phyloP scores from a whole-genome alignment of 495 filamentous ascomycete species.

The Neurospora pannonica region DNA sequence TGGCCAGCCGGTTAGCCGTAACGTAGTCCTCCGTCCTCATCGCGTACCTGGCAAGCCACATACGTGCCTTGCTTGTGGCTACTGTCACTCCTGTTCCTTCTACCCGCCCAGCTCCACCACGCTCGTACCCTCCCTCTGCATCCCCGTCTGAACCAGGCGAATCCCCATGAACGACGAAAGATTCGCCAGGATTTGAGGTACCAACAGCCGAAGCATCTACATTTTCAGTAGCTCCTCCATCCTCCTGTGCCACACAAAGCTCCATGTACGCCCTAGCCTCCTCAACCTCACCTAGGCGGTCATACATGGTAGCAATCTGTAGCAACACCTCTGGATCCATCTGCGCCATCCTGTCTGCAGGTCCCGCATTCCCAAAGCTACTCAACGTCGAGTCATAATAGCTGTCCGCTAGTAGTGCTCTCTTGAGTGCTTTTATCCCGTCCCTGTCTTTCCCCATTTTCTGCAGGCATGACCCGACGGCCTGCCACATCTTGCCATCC shows the following conservation, averaged over 20 bases:
- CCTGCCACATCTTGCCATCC: conserved; percentile 98
- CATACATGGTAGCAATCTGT: conserved; percentile 84
- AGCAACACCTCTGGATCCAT: conserved; percentile 86
- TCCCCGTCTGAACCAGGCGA: conserved; percentile 37
- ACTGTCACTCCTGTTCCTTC: conserved; percentile 67
- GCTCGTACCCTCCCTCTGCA: conserved; percentile 28
- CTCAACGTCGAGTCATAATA: conserved; percentile 56
- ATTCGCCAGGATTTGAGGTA: conserved; percentile 33
- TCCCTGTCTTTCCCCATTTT: conserved; percentile 75
- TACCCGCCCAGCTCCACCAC: not conserved
- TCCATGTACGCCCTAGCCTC: conserved; percentile 93
- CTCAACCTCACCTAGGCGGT: conserved; percentile 60
- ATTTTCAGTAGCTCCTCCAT: conserved; percentile 37
- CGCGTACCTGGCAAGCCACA: conserved; percentile 86
- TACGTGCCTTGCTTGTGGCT: conserved; percentile 80
- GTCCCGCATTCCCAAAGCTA: conserved; percentile 34
- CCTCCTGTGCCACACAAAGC: conserved; percentile 83
- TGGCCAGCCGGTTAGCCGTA: conserved; percentile 71
- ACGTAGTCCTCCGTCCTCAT: conserved; percentile 63
- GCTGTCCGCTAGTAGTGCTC: conserved; percentile 73
- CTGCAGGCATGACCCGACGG: conserved; percentile 81
- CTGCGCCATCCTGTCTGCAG: conserved; percentile 33
- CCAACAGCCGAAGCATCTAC: conserved; percentile 5
- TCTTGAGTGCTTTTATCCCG: conserved; percentile 89
- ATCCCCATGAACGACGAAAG: conserved; percentile 35